Base-by-base conservation (phyloP, 345 rosid species). In the Clarkia xantiana region DNA sequence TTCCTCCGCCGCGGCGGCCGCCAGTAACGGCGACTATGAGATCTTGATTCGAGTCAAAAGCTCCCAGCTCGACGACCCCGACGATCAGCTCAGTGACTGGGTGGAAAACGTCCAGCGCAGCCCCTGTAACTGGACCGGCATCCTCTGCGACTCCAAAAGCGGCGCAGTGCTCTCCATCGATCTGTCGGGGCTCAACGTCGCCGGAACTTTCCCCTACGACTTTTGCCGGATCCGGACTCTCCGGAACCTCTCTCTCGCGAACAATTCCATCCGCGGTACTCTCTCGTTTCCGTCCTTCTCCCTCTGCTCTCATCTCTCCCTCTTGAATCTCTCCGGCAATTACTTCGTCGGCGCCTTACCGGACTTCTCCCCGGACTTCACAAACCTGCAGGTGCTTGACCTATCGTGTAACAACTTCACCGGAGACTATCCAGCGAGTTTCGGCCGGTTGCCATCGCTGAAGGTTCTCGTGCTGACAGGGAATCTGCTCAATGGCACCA, bases 81-180 rank as follows among this genome's bases (percentile, higher is more conserved):
- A 69, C 20, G 71, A 67, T 8, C 62, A 52, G 3, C 72, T 86
- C 29, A 23, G 25, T 18, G 70, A 72, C 61, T 86, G 95, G 95
- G 70, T 63, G 56, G 19, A 58, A 12, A 53, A 36, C 39, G 17
- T 61, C 44, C 65, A 49, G 23, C 70, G 19, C 10, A 69, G 40
- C 48, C 78, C 80, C 0, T 86, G 95, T 62, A 71, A 77, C 36
- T 86, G 91, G 88, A 69, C 78, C 1, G 95, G 93, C 59, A 56
- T 82, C 23, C 46, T 64, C 40, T 86, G 93, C 58, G 71, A 70
- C 62, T 11, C 45, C 45, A 55, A 15, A 0, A 75, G 62, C 47
- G 34, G 42, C 10, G 18, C 73, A 8, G 84, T 86, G 47, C 44
- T 73, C 9, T 54, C 78, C 1, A 59, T 85, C 25, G 73, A 86